A percentile compares a stretch with the other conserved stretches of the same genome.
Conservation (phyloP, 768 basidiomycete species). For the Leccinum aurantiacum region DNA sequence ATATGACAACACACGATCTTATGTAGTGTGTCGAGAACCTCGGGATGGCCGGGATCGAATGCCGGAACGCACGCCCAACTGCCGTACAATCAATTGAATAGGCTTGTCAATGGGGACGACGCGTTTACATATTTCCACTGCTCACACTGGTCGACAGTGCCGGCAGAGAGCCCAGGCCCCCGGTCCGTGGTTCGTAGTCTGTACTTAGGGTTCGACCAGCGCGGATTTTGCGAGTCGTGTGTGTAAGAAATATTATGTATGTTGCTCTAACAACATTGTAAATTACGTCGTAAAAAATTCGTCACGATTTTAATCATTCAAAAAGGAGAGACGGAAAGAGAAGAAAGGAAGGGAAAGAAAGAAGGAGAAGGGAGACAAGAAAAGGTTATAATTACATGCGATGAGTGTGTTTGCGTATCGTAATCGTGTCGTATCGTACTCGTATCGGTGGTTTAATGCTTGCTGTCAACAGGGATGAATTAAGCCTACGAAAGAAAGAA, state of each 20-base stretch:
- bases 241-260: conserved; percentile 14
- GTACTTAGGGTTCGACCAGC: not conserved
- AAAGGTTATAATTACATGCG: conserved; percentile 31
- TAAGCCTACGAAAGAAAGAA: conserved; percentile 29
- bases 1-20: conserved; percentile 9
- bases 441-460: conserved; percentile 12
- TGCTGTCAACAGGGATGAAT: conserved; percentile 36
- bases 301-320: conserved; percentile 12
- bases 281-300: conserved; percentile 31
- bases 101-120: not conserved
- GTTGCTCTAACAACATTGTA: conserved; percentile 17
- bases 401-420: conserved; percentile 18
- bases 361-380: not conserved
- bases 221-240: not conserved
- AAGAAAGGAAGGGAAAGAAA: not conserved
- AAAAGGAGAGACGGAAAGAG: not conserved
- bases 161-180: not conserved
- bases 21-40: not conserved
- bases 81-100: not conserved
- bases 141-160: not conserved
- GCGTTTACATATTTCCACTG: not conserved
- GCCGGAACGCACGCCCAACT: not conserved
- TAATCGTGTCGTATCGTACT: conserved; percentile 26
- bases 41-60: not conserved
- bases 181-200: not conserved